Evolutionary conservation across 768 basidiomycete species (phyloP), one percentile per base, ranked within the genome.

Genomic region (Candolleomyces eurysporus): DNA sequence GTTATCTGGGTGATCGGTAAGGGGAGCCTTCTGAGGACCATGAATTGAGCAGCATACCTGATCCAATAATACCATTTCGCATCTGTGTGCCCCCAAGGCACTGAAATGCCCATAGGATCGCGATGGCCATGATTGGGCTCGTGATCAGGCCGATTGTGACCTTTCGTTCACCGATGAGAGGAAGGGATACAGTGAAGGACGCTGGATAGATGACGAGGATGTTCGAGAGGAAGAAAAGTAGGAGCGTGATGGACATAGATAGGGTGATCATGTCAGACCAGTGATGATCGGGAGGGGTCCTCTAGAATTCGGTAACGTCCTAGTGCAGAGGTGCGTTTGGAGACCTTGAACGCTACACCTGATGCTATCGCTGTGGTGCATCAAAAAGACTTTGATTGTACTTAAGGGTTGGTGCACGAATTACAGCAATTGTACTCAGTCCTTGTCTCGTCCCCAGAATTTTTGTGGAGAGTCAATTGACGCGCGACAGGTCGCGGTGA

Each of bases 51-150:
- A 36, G 48, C 66, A 21, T 31, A 71, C 71, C 11, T 22, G 7
- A 3, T 52, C 51, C 13, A 30, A 96, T 85, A 57, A 96, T 92
- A 1, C 96, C 96, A 61, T 84, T 75, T 16, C 88, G 81, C 42
- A 96, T 81, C 74, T 82, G 71, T 26, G 31, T 48, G 11, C 79
- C 72, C 5, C 78, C 81, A 7, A 86, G 66, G 62, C 84, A 86
- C 64, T 84, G 82, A 0, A 82, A 70, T 3, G 84, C 84, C 84
- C 83, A 84, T 17, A 85, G 66, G 36, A 85, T 67, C 2, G 77
- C 76, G 22, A 86, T 83, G 11, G 81, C 78, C 50, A 81, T 66
- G 21, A 84, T 82, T 0, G 84, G 84, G 0, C n/a, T n/a, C n/a
- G n/a, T n/a, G n/a, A n/a, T 82, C 42, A 86, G 77, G 67, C 84